Conservation (phyloP, 116 monocot species). For the Phalaenopsis hybrid region DNA sequence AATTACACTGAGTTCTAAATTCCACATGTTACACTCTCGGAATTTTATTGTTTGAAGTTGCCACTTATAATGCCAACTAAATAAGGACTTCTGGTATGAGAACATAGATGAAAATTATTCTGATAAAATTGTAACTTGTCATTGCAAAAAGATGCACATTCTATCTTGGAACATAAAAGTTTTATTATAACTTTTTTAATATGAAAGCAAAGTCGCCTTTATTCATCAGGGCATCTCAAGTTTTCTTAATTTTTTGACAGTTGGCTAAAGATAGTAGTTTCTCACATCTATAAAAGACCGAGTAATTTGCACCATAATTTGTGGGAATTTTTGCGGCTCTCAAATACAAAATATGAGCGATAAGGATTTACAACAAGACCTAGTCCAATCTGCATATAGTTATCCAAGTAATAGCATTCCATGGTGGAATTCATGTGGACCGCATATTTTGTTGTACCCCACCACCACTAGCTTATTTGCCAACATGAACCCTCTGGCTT, state of each 20-base stretch:
- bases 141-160: too few species aligned
- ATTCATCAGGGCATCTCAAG: too few species aligned
- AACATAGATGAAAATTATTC: too few species aligned
- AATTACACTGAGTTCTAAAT: too few species aligned
- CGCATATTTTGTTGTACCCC: constrained; percentile 9
- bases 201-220: too few species aligned
- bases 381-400: constrained; percentile 19
- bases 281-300: background rate
- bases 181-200: too few species aligned
- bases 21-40: too few species aligned
- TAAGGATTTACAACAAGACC: constrained; percentile 25
- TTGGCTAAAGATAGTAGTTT: background rate
- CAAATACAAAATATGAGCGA: constrained; percentile 26
- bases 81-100: too few species aligned
- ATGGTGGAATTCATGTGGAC: constrained; percentile 29
- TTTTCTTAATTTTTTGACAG: background rate
- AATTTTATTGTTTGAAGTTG: too few species aligned
- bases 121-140: too few species aligned
- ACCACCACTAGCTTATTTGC: constrained; percentile 15
- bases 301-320: background rate
- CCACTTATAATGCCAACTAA: too few species aligned
- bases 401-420: constrained; percentile 10
- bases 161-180: too few species aligned
- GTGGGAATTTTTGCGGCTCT: constrained; percentile 2
- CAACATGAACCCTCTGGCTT: constrained; percentile 25